Conservation (phyloP, 2,329 filamentous ascomycete species). For the Xylaria sp. region DNA sequence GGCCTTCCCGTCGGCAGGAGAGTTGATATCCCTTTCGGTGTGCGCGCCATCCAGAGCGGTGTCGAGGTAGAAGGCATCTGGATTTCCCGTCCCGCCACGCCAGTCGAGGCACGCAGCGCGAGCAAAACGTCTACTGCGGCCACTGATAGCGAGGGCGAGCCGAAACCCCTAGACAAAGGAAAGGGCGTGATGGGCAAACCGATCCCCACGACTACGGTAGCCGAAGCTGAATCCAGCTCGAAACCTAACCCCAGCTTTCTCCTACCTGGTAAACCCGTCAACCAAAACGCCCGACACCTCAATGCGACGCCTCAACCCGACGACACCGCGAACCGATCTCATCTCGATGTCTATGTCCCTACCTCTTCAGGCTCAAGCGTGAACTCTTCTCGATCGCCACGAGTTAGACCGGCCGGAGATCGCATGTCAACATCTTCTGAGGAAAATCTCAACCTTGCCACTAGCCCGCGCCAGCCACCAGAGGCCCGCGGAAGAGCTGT, state of each 20-base stretch:
- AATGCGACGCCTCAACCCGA: slow-evolving; percentile 16
- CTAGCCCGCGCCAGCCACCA: slow-evolving; percentile 15
- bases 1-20: slow-evolving; percentile 42
- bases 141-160: slow-evolving; percentile 22
- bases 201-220: slow-evolving; percentile 18
- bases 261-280: slow-evolving; percentile 22
- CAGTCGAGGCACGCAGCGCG: slow-evolving; percentile 26
- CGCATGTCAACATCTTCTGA: slow-evolving; percentile 28
- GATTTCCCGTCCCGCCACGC: slow-evolving; percentile 53
- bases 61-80: slow-evolving; percentile 82
- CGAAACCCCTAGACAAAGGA: slow-evolving; percentile 28
- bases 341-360: slow-evolving; percentile 28
- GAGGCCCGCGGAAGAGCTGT: slow-evolving; percentile 13
- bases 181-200: slow-evolving; percentile 14
- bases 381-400: slow-evolving; percentile 23
- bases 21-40: slow-evolving; percentile 75
- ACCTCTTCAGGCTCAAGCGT: slow-evolving; percentile 26
- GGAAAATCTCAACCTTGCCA: slow-evolving; percentile 16
- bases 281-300: slow-evolving; percentile 18
- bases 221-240: slow-evolving; percentile 25
- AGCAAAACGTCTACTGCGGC: slow-evolving; percentile 26
- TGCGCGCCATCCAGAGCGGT: slow-evolving; percentile 77
- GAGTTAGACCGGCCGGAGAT: slow-evolving; percentile 17
- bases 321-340: slow-evolving; percentile 4
- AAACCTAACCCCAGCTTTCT: slow-evolving; percentile 26